Conservation (phyloP, 78 protist genomes). For the Polysphondylium violaceum region DNA sequence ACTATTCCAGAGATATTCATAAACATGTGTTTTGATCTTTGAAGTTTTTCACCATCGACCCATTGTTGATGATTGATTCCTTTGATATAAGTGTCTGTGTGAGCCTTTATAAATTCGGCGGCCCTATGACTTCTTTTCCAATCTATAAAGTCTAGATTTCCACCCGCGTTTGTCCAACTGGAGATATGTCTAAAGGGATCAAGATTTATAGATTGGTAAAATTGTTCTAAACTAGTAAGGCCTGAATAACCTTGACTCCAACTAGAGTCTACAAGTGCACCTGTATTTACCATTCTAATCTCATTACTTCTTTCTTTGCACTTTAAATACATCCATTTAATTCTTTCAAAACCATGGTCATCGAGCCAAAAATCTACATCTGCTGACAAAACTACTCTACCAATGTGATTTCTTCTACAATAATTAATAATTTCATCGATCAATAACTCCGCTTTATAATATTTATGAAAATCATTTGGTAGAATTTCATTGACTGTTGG, state of each 20-base stretch:
- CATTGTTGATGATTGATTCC: slow-evolving; percentile 58
- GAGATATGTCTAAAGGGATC: slow-evolving; percentile 17
- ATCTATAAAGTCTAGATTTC: slow-evolving; percentile 47
- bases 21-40: slow-evolving; percentile 54
- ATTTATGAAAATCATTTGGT: slow-evolving; percentile 57
- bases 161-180: slow-evolving; percentile 62
- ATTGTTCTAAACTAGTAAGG: not conserved
- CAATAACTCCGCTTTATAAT: slow-evolving; percentile 59
- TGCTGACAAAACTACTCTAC: slow-evolving; percentile 44
- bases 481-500: slow-evolving; percentile 66
- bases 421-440: slow-evolving; percentile 64
- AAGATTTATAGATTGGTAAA: slow-evolving; percentile 44
- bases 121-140: slow-evolving; percentile 50
- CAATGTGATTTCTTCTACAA: slow-evolving; percentile 66
- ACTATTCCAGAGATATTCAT: slow-evolving; percentile 74
- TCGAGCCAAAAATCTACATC: slow-evolving; percentile 79
- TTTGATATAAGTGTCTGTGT: slow-evolving; percentile 28
- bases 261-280: slow-evolving; percentile 25
- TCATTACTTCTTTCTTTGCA: slow-evolving; percentile 27
- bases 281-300: slow-evolving; percentile 60
- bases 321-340: slow-evolving; percentile 66
- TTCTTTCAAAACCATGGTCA: slow-evolving; percentile 45
- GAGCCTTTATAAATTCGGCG: slow-evolving; percentile 71
- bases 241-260: slow-evolving; percentile 65
- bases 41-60: slow-evolving; percentile 60